A percentile compares a stretch with the other conserved stretches of the same genome.
These are phyloP conservation scores for Leptographium flavum DNA, from an alignment of 2,329 filamentous ascomycete species.

Conservation along the genomic window DNA sequence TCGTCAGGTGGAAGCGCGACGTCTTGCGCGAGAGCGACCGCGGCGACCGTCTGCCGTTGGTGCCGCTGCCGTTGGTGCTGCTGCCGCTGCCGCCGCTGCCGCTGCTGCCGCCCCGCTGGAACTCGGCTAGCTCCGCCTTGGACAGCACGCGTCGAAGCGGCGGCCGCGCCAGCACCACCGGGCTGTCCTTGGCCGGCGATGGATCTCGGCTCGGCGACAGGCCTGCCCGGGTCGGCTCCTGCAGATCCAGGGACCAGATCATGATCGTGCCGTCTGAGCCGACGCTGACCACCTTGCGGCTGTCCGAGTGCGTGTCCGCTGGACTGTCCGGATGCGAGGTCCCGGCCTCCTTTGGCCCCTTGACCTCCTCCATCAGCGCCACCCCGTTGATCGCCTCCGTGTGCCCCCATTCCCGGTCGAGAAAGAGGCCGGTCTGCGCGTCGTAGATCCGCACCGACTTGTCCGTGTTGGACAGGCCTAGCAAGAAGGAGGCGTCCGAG, in stretches of 20 bases:
- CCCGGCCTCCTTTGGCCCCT: slow-evolving; percentile 14
- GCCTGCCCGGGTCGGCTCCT: slow-evolving; percentile 24
- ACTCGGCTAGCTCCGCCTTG: slow-evolving; percentile 72
- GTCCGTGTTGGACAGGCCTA: slow-evolving; percentile 86
- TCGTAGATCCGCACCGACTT: slow-evolving; percentile 92
- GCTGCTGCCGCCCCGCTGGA: slow-evolving; percentile 34
- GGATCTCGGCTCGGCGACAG: slow-evolving; percentile 16
- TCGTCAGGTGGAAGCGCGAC: slow-evolving; percentile 33
- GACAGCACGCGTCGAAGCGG: slow-evolving; percentile 78
- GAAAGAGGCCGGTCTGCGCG: slow-evolving; percentile 55
- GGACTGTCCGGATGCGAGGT: not conserved
- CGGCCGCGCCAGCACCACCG: slow-evolving; percentile 41
- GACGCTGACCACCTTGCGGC: slow-evolving; percentile 53
- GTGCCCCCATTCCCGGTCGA: slow-evolving; percentile 88
- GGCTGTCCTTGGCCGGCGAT: slow-evolving; percentile 32
- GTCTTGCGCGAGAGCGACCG: slow-evolving; percentile 38
- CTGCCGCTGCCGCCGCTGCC: not conserved
- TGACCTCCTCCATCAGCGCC: slow-evolving; percentile 49
- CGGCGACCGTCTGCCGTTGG: slow-evolving; percentile 28
- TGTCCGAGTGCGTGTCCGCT: slow-evolving; percentile 9
- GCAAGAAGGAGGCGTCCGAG: too few relatives aligned
- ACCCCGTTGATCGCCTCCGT: slow-evolving; percentile 87
- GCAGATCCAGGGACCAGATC: slow-evolving; percentile 52
- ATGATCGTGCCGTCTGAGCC: slow-evolving; percentile 72
- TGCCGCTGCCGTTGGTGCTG: not conserved